Percentiles rank a stretch among this genome's conserved stretches.
phyloP scores from a whole-genome alignment of 2,329 filamentous ascomycete species.

The Proliferodiscus dingleyae region DNA sequence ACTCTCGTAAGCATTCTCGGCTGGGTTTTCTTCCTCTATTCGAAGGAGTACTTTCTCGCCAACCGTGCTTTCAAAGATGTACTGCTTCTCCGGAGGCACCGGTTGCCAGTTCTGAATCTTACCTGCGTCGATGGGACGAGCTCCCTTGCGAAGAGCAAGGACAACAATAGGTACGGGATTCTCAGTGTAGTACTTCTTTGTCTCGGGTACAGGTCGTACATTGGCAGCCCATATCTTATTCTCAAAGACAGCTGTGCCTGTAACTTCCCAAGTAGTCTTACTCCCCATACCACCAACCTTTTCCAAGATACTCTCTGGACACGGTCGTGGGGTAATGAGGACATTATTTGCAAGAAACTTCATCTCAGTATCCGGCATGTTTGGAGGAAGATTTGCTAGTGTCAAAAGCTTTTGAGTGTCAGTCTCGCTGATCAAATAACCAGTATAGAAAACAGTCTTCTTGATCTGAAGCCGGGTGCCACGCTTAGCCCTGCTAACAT shows the following conservation, averaged over 20 bases:
- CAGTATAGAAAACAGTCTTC: slow-evolving; percentile 86
- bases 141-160: slow-evolving; percentile 70
- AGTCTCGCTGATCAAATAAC: slow-evolving; percentile 72
- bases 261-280: slow-evolving; percentile 80
- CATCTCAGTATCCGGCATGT: slow-evolving; percentile 63
- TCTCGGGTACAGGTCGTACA: slow-evolving; percentile 66
- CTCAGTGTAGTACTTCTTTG: slow-evolving; percentile 70
- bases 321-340: slow-evolving; percentile 77
- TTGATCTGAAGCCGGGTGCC: slow-evolving; percentile 62
- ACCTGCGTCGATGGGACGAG: slow-evolving; percentile 71
- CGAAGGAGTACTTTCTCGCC: slow-evolving; percentile 81
- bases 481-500: slow-evolving; percentile 40
- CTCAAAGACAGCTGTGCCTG: slow-evolving; percentile 68
- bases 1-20: slow-evolving; percentile 60
- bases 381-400: slow-evolving; percentile 60
- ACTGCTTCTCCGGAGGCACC: slow-evolving; percentile 62
- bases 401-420: slow-evolving; percentile 69
- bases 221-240: slow-evolving; percentile 84
- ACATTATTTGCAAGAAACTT: slow-evolving; percentile 86
- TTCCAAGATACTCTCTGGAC: slow-evolving; percentile 65
- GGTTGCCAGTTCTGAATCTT: slow-evolving; percentile 83
- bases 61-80: slow-evolving; percentile 77
- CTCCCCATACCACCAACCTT: slow-evolving; percentile 84
- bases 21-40: slow-evolving; percentile 66
- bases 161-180: slow-evolving; percentile 76